phyloP scores from a whole-genome alignment of 2,329 filamentous ascomycete genomes.

The Chrysoporthe cubensis region DNA sequence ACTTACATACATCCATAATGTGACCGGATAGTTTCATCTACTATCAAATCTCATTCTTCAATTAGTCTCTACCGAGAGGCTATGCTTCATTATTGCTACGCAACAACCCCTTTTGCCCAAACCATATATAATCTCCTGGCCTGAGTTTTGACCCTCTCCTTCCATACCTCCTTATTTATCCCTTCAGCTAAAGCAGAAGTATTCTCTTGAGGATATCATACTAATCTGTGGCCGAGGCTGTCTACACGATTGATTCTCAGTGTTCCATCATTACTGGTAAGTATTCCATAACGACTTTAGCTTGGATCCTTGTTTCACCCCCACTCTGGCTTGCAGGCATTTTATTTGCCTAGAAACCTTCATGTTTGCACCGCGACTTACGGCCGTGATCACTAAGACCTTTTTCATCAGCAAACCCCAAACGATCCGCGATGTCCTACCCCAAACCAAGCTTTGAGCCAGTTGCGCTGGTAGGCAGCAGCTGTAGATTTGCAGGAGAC shows the following conservation, averaged over 20 bases:
- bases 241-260: too few relatives aligned
- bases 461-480: constrained; percentile 36
- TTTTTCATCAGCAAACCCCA: background rate
- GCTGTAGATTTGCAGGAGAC: constrained; percentile 41
- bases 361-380: too few relatives aligned
- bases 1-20: background rate
- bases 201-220: background rate
- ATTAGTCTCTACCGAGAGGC: too few relatives aligned
- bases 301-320: background rate
- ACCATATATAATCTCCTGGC: too few relatives aligned
- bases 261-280: background rate
- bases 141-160: too few relatives aligned
- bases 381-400: background rate
- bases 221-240: too few relatives aligned
- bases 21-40: too few relatives aligned
- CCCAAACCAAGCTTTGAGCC: constrained; percentile 32
- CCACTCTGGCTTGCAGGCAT: background rate
- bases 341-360: background rate
- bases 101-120: too few relatives aligned
- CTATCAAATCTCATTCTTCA: too few relatives aligned
- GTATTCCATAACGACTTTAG: background rate
- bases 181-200: too few relatives aligned
- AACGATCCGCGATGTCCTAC: constrained; percentile 21
- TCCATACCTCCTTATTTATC: too few relatives aligned
- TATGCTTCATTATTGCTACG: too few relatives aligned